A percentile compares a stretch with the other conserved stretches of the same genome.
Conservation (phyloP, 768 basidiomycete genomes). For the Gloeophyllum trabeum region DNA sequence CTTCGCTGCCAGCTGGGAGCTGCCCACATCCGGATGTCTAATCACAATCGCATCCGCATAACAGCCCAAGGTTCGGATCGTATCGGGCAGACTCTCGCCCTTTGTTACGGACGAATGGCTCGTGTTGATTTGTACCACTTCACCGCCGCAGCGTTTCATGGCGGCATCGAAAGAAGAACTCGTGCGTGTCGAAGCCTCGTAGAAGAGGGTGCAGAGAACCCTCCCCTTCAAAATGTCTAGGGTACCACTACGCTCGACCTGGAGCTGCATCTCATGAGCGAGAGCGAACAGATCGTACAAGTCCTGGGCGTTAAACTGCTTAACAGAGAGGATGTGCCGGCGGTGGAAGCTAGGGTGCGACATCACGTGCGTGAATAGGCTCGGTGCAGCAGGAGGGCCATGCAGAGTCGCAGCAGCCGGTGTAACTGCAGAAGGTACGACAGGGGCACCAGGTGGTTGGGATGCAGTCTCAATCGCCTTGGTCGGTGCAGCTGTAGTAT, state of each 20-base stretch:
- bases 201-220: constrained; percentile 87
- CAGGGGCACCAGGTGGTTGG: background rate
- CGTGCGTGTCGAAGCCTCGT: constrained; percentile 94
- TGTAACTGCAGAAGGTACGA: background rate
- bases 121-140: constrained; percentile 77
- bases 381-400: constrained; percentile 21
- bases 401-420: constrained; percentile 11
- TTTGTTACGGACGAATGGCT: constrained; percentile 85
- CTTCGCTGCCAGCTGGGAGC: constrained; percentile 92
- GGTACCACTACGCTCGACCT: constrained; percentile 84
- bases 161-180: constrained; percentile 95
- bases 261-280: constrained; percentile 93
- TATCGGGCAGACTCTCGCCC: constrained; percentile 90
- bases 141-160: constrained; percentile 96
- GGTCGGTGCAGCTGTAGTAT: background rate
- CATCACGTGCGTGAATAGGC: constrained; percentile 34
- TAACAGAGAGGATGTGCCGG: constrained; percentile 88
- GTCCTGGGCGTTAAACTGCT: constrained; percentile 84
- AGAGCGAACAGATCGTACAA: constrained; percentile 90
- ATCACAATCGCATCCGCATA: constrained; percentile 93
- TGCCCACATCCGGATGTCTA: constrained; percentile 89
- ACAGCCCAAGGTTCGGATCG: constrained; percentile 87
- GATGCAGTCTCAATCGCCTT: no score
- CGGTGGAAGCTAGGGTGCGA: constrained; percentile 86
- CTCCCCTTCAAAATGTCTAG: constrained; percentile 87